Base-by-base conservation (phyloP, 139 green algal species). In the Coccomyxa sp. region DNA sequence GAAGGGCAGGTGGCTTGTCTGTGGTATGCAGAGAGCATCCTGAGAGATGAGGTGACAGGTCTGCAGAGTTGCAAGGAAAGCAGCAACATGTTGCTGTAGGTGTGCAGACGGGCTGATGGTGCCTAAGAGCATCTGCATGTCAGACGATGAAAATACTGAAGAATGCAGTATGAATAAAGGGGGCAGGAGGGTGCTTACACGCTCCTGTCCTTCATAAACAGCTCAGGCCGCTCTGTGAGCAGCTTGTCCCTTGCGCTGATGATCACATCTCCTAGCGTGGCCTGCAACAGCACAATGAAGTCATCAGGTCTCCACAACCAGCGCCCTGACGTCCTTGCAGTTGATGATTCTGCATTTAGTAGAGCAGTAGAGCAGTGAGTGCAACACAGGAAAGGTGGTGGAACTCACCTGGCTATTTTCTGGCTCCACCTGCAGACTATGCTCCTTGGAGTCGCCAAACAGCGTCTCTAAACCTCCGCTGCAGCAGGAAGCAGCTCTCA, bases 151-250 rank as follows among this genome's bases (percentile, higher is more conserved):
- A n/a, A n/a, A n/a, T n/a, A n/a, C n/a, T n/a, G n/a, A n/a, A n/a
- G n/a, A n/a, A n/a, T n/a, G n/a, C n/a, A n/a, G n/a, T n/a, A n/a
- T n/a, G n/a, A n/a, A n/a, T n/a, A n/a, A n/a, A n/a, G n/a, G n/a
- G n/a, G n/a, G n/a, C n/a, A n/a, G n/a, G n/a, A n/a, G n/a, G n/a
- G 50, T 12, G 71, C 92, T 83, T 78, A 96, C 91, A 97, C 91
- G 31, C 83, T 89, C 41, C 90, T 84, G 27, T 87, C 93, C 69
- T 97, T 95, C 81, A 97, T 91, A 70, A 97, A 97, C 0, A 97
- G 89, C 82, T 97, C 93, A 29, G 91, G 90, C 37, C 93, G 85
- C 82, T 95, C 93, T 24, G 79, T 89, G 10, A 97, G 81, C 39
- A 97, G 73, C 68, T 93, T 86, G 72, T 96, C 89, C 24, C 90